These are phyloP conservation scores for Sporormia fimetaria DNA, from an alignment of 495 filamentous ascomycete species.

Conservation along the genomic window DNA sequence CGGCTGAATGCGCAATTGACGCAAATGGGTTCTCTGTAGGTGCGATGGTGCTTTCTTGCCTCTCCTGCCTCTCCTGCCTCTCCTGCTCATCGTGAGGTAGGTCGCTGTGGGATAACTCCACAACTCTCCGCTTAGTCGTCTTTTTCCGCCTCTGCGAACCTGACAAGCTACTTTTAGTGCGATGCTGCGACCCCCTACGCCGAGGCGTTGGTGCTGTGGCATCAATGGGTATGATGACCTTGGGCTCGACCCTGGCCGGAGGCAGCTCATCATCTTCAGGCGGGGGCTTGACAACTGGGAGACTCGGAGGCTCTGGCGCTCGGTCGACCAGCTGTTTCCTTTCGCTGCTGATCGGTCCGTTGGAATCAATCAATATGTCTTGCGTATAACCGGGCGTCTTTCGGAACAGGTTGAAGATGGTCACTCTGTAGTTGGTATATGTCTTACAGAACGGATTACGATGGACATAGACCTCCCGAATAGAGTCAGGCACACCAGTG, in stretches of 20 bases:
- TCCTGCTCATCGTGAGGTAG: too few species aligned
- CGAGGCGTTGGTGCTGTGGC: conserved; percentile 20
- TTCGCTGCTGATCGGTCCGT: conserved; percentile 69
- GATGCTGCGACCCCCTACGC: conserved; percentile 16
- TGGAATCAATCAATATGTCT: conserved; percentile 80
- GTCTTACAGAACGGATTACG: conserved; percentile 86
- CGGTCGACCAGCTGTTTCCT: conserved; percentile 76
- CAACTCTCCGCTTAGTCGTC: conserved; percentile 59
- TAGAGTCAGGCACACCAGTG: conserved; percentile 79
- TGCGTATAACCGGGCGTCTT: conserved; percentile 81
- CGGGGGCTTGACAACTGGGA: conserved; percentile 61
- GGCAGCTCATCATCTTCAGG: conserved; percentile 37
- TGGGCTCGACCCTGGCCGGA: conserved; percentile 7
- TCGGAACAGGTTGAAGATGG: conserved; percentile 94
- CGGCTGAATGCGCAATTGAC: too few species aligned
- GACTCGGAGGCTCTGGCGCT: conserved; percentile 56
- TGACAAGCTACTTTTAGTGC: conserved; percentile 25
- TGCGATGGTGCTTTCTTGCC: too few species aligned
- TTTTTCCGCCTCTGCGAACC: conserved; percentile 33
- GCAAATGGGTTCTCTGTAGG: too few species aligned
- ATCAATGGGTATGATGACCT: conserved; percentile 31
- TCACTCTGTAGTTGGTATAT: conserved; percentile 70
- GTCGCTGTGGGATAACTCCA: conserved; percentile 64
- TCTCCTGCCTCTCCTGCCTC: too few species aligned
- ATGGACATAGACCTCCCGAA: conserved; percentile 81